A percentile compares a stretch with the other conserved stretches of the same genome.
Evolutionary conservation across 306 rosid species (phyloP).

Genomic region (Acacia confusa): DNA sequence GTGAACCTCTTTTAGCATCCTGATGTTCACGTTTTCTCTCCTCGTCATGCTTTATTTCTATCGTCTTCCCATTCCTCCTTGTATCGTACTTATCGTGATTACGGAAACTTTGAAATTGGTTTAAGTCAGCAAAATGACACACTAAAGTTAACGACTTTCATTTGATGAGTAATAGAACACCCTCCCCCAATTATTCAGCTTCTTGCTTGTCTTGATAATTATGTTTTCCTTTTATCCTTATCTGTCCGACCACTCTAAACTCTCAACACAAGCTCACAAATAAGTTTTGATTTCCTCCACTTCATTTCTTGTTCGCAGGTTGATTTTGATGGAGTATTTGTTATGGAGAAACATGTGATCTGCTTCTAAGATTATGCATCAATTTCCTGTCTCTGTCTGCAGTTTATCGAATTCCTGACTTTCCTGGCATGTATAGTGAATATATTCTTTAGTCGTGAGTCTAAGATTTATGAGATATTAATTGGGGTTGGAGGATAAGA

Average conservation of each 20-base stretch:
- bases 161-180: not conserved
- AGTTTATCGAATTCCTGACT: not conserved
- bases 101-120: not conserved
- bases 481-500: conserved; percentile 16
- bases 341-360: not conserved
- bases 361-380: conserved; percentile 18
- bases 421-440: conserved; percentile 1
- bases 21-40: conserved; percentile 46
- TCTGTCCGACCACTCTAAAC: not conserved
- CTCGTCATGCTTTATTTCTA: conserved; percentile 30
- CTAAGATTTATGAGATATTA: conserved; percentile 33
- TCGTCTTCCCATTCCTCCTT: not conserved
- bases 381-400: conserved; percentile 7
- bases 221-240: not conserved
- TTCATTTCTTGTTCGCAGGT: not conserved
- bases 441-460: not conserved
- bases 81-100: not conserved
- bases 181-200: not conserved
- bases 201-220: not conserved
- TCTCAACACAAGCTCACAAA: not conserved
- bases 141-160: not conserved
- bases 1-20: conserved; percentile 57
- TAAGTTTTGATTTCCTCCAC: too few relatives aligned
- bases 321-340: not conserved
- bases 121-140: not conserved